Conservation (phyloP, 108 stramenopile genomes). For the Cyclotella atomus region DNA sequence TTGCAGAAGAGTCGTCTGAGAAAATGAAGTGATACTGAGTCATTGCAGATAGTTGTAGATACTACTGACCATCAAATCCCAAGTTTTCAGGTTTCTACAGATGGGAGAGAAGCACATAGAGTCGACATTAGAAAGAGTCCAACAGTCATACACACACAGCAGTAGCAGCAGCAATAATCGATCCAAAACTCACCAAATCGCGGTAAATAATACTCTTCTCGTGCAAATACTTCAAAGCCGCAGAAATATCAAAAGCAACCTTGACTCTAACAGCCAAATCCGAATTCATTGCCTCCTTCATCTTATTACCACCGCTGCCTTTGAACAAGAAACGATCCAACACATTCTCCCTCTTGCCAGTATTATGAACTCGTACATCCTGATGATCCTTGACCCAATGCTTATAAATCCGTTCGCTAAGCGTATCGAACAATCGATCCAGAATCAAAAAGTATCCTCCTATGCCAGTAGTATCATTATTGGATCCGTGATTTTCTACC, state of each 20-base stretch:
- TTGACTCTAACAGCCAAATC: slow-evolving; percentile 62
- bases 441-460: slow-evolving; percentile 76
- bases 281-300: slow-evolving; percentile 7
- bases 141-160: no score
- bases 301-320: not conserved
- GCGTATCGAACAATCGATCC: slow-evolving; percentile 81
- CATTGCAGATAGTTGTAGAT: no score
- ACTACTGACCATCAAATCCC: slow-evolving; percentile 43
- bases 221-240: slow-evolving; percentile 75
- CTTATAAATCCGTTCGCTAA: slow-evolving; percentile 50
- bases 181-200: no score
- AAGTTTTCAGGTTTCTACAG: slow-evolving; percentile 59
- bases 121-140: no score
- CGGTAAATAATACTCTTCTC: slow-evolving; percentile 72
- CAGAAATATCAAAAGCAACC: slow-evolving; percentile 79
- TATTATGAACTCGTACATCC: slow-evolving; percentile 11
- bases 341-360: slow-evolving; percentile 16
- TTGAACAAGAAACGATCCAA: not conserved
- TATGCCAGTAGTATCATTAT: no score
- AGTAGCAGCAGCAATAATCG: no score
- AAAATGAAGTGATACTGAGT: no score
- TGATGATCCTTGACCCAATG: slow-evolving; percentile 16
- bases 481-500: slow-evolving; percentile 24
- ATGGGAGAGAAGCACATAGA: no score
- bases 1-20: no score